These are phyloP conservation scores for Penicillium verhagenii DNA, from an alignment of 495 filamentous ascomycete genomes.

Conservation along the genomic window DNA sequence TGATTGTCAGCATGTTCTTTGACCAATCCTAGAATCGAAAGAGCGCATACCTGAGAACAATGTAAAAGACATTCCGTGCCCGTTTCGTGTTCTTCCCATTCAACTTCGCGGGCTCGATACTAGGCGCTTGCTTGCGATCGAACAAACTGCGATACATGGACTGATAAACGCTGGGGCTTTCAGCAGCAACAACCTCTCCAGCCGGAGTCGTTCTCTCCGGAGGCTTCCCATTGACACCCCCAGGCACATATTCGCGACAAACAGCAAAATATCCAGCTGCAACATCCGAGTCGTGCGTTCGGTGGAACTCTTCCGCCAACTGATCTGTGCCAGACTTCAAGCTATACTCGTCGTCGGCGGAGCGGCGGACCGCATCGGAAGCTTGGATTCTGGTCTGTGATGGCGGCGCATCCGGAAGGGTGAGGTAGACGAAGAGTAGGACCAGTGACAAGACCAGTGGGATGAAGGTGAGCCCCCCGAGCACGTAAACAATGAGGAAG, in stretches of 20 bases:
- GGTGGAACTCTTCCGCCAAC: slow-evolving; percentile 54
- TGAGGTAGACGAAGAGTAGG: slow-evolving; percentile 67
- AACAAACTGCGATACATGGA: slow-evolving; percentile 97
- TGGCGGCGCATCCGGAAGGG: slow-evolving; percentile 51
- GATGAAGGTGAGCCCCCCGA: slow-evolving; percentile 89
- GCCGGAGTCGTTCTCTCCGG: slow-evolving; percentile 84
- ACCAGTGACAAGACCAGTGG: slow-evolving; percentile 67
- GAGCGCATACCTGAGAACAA: slow-evolving; percentile 71
- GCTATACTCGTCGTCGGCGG: slow-evolving; percentile 48
- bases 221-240: slow-evolving; percentile 85
- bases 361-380: slow-evolving; percentile 25
- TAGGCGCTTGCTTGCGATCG: slow-evolving; percentile 70
- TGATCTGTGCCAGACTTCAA: slow-evolving; percentile 50
- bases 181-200: slow-evolving; percentile 64
- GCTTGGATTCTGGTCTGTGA: slow-evolving; percentile 39
- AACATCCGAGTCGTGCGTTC: slow-evolving; percentile 71
- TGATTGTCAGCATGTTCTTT: slow-evolving; percentile 18
- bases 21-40: neutral
- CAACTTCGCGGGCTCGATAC: slow-evolving; percentile 45
- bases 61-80: slow-evolving; percentile 89
- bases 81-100: slow-evolving; percentile 65
- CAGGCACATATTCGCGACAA: slow-evolving; percentile 86
- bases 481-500: slow-evolving; percentile 73
- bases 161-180: slow-evolving; percentile 93
- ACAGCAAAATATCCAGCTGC: slow-evolving; percentile 94